Evolutionary conservation across 495 filamentous ascomycete species (phyloP), one percentile per base, ranked within the genome.

Genomic region (Aspergillus sclerotiicarbonarius): DNA sequence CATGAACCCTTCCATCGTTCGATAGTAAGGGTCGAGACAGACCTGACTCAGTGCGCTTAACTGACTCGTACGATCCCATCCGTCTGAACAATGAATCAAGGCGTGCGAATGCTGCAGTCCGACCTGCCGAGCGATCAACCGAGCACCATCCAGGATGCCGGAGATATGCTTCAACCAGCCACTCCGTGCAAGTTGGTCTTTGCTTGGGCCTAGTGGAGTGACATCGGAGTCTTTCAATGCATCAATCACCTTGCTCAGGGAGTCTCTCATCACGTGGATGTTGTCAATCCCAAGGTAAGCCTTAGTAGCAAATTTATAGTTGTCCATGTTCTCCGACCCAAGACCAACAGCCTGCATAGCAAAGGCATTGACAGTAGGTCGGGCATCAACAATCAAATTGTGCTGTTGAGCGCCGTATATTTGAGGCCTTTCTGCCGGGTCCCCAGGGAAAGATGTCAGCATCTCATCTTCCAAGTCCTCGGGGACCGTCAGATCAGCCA

Each of bases 261-360:
- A 97, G 50, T 91, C 88, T 56, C 94, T 82, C 94, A 99, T 99
- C 54, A 97, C 93, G 68, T 99, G 94, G 58, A 99, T 98, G 62
- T 99, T 99, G 68, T 96, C 94, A 66, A 99, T 99, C 46, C 92
- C 92, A n/a, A 99, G 80, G 64, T 94, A 97, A 0, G 87, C 90
- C 67, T 96, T 96, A 41, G 90, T 91, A 30, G 90, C 90, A 65
- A 90, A 92, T 51, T 86, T 88, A 71, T 99, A 99, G 69, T 97
- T 90, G 51, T 96, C 92, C 91, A 98, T 96, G 62, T 97, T 97
- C 68, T 99, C 94, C 0, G 91, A 96, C 4, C 94, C 94, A 63
- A 91, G 84, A 2, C 94, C 94, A 61, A 94, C 87, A 8, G 90
- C 90, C 72, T 97, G 92, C 90, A 96, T 99, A 12, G 92, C 93